phyloP scores from a whole-genome alignment of 2,329 filamentous ascomycete species.

The Fusarium vanettenii region DNA sequence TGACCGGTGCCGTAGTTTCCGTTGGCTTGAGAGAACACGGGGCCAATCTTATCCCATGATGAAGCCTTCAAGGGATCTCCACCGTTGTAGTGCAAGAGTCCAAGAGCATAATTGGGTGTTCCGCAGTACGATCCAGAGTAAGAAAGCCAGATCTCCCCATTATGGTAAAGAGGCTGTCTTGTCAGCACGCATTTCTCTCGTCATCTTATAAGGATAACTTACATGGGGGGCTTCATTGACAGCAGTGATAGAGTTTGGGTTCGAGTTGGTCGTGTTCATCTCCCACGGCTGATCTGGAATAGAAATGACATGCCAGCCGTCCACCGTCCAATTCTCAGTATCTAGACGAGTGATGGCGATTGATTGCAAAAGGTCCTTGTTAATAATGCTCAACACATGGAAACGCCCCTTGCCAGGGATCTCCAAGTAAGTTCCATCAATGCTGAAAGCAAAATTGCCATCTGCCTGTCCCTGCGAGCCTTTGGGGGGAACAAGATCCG shows the following conservation, averaged over 20 bases:
- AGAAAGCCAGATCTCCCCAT: constrained; percentile 61
- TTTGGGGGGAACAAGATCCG: constrained; percentile 12
- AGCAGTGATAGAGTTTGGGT: background rate
- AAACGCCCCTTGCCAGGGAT: constrained; percentile 8
- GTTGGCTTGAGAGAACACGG: constrained; percentile 62
- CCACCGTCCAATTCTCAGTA: constrained; percentile 17
- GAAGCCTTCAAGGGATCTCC: constrained; percentile 56
- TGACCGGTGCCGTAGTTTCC: constrained; percentile 67
- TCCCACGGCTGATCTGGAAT: constrained; percentile 21
- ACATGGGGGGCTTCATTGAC: constrained; percentile 14
- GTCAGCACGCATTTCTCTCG: background rate
- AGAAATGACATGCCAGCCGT: constrained; percentile 22
- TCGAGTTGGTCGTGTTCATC: constrained; percentile 16
- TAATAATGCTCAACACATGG: constrained; percentile 17
- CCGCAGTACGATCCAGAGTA: constrained; percentile 67
- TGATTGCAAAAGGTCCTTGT: constrained; percentile 12
- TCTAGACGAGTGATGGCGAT: constrained; percentile 15
- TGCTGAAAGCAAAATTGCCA: constrained; percentile 16
- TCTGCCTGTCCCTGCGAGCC: constrained; percentile 6
- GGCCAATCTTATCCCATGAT: constrained; percentile 63
- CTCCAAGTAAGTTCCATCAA: constrained; percentile 23
- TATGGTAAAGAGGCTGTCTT: constrained; percentile 57
- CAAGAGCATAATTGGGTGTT: constrained; percentile 63
- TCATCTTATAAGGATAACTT: background rate
- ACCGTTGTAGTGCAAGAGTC: constrained; percentile 63